Evolutionary conservation across 225 moss, liverwort and hornwort species (phyloP), one percentile per base, ranked within the genome.

Genomic region (Thuidium tamariscinum): DNA sequence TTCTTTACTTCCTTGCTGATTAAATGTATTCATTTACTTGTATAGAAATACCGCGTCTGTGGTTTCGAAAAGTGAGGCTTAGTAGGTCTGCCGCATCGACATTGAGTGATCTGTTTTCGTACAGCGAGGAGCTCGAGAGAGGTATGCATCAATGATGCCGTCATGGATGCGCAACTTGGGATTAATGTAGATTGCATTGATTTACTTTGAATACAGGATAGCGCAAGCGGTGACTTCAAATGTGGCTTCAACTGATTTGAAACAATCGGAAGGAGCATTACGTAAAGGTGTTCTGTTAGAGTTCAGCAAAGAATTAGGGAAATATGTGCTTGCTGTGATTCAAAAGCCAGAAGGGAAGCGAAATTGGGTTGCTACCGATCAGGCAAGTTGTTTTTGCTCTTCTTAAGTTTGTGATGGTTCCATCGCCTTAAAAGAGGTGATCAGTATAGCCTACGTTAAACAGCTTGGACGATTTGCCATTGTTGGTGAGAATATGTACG

Each of bases 341-440:
- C 95, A 94, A 87, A 94, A 90, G 84, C 94, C 94, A 82, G 98
- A 97, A 77, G 96, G 95, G 75, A 99, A 97, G 95, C 92, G 84
- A 82, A 99, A 94, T 83, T 99, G 98, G 98, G 87, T 91, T 89
- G 98, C 94, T 71, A 85, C 91, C 37, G 98, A 99, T 87, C 96
- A 97, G 98, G 98, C 95, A 86, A 90, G 89, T 89, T 71, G 44
- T 70, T 62, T 70, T 37, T 74, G 7, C 59, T 86, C 81, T 81
- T 77, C 77, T 13, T 37, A 56, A 72, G 64, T 59, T 44, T 78
- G 60, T 77, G 82, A 66, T 89, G 51, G 10, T 66, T 82, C 26
- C 23, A 39, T 62, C 23, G 71, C 26, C n/a, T 25, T 17, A 9
- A 26, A 74, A 25, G 13, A 57, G 70, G 16, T 83, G 74, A 69